Conservation (phyloP, 2,329 filamentous ascomycete genomes). For the Aspergillus pseudoterreus region DNA sequence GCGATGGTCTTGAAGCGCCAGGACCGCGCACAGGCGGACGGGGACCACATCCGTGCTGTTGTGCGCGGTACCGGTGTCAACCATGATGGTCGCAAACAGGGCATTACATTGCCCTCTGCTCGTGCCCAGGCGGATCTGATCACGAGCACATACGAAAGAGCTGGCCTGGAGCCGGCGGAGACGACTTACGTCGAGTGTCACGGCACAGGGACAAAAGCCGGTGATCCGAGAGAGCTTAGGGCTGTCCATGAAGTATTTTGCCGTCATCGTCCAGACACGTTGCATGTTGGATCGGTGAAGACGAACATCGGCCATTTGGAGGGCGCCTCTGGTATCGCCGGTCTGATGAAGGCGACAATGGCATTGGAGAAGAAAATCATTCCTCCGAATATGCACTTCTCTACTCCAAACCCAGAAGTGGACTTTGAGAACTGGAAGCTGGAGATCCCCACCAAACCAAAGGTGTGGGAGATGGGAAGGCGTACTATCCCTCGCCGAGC, state of each 20-base stretch:
- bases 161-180: slow-evolving; percentile 27
- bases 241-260: too few relatives aligned
- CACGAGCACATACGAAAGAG: slow-evolving; percentile 1
- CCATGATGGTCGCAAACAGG: slow-evolving; percentile 17
- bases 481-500: slow-evolving; percentile 7
- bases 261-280: background rate
- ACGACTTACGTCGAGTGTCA: slow-evolving; percentile 39
- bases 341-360: slow-evolving; percentile 24
- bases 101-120: slow-evolving; percentile 3
- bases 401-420: slow-evolving; percentile 17
- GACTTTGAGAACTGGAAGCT: slow-evolving; percentile 16
- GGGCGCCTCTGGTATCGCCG: slow-evolving; percentile 22
- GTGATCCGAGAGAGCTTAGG: background rate
- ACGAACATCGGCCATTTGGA: slow-evolving; percentile 26
- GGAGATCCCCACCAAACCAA: slow-evolving; percentile 7
- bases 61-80: slow-evolving; percentile 22
- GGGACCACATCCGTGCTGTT: slow-evolving; percentile 26
- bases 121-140: slow-evolving; percentile 5
- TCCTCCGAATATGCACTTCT: slow-evolving; percentile 25
- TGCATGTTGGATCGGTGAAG: slow-evolving; percentile 26
- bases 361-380: slow-evolving; percentile 24
- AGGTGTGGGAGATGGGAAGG: slow-evolving; percentile 15
- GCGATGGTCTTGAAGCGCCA: slow-evolving; percentile 27
- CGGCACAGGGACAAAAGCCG: background rate
- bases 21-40: slow-evolving; percentile 22